A percentile compares a stretch with the other conserved stretches of the same genome.
phyloP scores from a whole-genome alignment of 805 yeast species.

The Wickerhamiella cacticola region DNA sequence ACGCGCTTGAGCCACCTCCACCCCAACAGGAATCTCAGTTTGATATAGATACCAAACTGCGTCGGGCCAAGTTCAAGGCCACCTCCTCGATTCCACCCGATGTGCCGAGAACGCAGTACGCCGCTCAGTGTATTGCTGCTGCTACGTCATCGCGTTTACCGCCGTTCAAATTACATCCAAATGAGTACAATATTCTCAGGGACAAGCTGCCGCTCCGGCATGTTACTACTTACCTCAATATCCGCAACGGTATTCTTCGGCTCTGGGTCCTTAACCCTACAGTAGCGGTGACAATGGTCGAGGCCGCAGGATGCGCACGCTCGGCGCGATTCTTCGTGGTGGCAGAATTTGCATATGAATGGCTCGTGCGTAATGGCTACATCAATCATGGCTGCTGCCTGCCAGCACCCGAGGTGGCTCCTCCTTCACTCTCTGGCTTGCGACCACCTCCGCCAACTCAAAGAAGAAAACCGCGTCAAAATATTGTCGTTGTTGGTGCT shows the following conservation, averaged over 20 bases:
- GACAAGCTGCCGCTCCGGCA: slow-evolving; percentile 28
- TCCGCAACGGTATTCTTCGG: slow-evolving; percentile 33
- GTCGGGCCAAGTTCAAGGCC: slow-evolving; percentile 28
- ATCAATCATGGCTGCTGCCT: slow-evolving; percentile 33
- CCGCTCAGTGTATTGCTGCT: slow-evolving; percentile 32
- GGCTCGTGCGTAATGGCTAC: slow-evolving; percentile 33
- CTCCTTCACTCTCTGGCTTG: slow-evolving; percentile 12
- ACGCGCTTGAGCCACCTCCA: not conserved
- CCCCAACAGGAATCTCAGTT: not conserved
- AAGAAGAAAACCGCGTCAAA: slow-evolving; percentile 27
- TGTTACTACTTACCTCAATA: slow-evolving; percentile 33
- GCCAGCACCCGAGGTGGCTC: slow-evolving; percentile 9
- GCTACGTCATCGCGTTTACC: slow-evolving; percentile 32
- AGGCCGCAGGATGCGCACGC: slow-evolving; percentile 35
- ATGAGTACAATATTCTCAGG: slow-evolving; percentile 30
- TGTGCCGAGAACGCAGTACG: slow-evolving; percentile 27
- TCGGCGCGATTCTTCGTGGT: slow-evolving; percentile 30
- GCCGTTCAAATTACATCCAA: slow-evolving; percentile 29
- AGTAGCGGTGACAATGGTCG: slow-evolving; percentile 32
- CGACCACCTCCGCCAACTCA: slow-evolving; percentile 18
- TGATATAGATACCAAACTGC: not conserved
- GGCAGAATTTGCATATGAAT: slow-evolving; percentile 36
- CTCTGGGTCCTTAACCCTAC: slow-evolving; percentile 35
- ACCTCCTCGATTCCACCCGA: slow-evolving; percentile 33
- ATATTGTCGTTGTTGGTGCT: slow-evolving; percentile 79